Evolutionary conservation across 257 asterid species (phyloP), one percentile per base, ranked within the genome.

Genomic region (Ilex asprella): DNA sequence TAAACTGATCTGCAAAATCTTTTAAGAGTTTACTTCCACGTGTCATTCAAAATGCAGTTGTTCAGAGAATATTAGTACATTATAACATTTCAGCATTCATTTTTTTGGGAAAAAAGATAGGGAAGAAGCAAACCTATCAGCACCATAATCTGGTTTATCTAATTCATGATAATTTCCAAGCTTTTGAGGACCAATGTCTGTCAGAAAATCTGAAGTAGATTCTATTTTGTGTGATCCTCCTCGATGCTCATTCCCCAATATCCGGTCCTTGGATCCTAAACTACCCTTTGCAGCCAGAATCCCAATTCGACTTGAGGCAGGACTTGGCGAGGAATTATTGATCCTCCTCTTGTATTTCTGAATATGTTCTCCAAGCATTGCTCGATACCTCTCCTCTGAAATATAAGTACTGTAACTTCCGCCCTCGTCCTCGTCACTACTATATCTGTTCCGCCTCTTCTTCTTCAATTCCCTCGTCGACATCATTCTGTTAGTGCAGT

Each of bases 291-390:
- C 51, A 52, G 62, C 55, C 16, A 80, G 64, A 12, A 79, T 66
- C 66, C 81, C 89, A 44, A 70, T 69, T 69, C 81, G 83, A 16
- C 80, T 47, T 1, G 84, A 60, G 56, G 84, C 80, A 56, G 81
- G 78, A 65, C 73, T 80, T 73, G 86, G 84, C 39, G 94, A 75
- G 35, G 90, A 67, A 64, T 81, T 81, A 68, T 77, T 82, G 39
- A 41, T 61, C 82, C 95, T 81, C 88, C 95, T 82, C 74, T 82
- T 93, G 56, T 87, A 93, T 79, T 85, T 89, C 64, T 82, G 88
- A 53, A 93, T 67, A 69, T 93, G 99, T 75, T 93, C 97, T 54
- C 96, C 99, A 58, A 93, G 92, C 99, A 93, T 93, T 58, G 93
- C 82, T 67, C 97, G 75, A 70, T 93, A 93, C 52, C 74, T 76